Evolutionary conservation across 2,329 filamentous ascomycete species (phyloP), one percentile per base, ranked within the genome.

Genomic region (Botrytis tulipae): DNA sequence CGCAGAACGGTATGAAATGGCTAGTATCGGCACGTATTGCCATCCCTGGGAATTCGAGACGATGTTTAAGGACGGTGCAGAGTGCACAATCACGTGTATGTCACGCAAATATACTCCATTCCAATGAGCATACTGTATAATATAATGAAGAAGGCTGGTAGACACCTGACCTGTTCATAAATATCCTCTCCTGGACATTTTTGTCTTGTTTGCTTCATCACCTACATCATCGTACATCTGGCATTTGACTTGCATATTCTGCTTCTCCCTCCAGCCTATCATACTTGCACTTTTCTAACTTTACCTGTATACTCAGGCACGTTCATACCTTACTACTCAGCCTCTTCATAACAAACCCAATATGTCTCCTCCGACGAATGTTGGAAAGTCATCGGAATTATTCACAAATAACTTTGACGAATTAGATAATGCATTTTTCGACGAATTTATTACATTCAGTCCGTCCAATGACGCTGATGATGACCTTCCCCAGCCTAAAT

Each of bases 391-490:
- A 74, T 81, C 82, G 78, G 85, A 86, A 73, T 86, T 86, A 83
- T 84, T 86, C 77, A 82, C 82, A 74, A 82, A 84, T 76, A 78
- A 79, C 72, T 83, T 82, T 69, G 83, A 85, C 75, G 88, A 89
- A 80, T 84, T 88, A 74, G 86, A 86, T 82, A 87, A 87, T 82
- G 87, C 87, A 80, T 84, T 91, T 81, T 90, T 91, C 84, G 87
- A 89, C 78, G 86, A 90, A 80, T 90, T 88, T 80, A 84, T 90
- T 81, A 86, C 89, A 77, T 85, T 87, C 81, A 88, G 89, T 74
- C 83, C 86, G 73, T 84, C 86, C 77, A 84, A 83, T 77, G 83
- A 85, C 75, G 82, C 86, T 76, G 84, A 83, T 77, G 83, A 85
- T 75, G 82, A 82, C 75, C 81, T 84, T 76, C 84, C 85, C 81